Percentiles rank a stretch among this genome's conserved stretches.
Conservation (phyloP, 805 yeast species). For the Tanozyma kutaoensis region DNA sequence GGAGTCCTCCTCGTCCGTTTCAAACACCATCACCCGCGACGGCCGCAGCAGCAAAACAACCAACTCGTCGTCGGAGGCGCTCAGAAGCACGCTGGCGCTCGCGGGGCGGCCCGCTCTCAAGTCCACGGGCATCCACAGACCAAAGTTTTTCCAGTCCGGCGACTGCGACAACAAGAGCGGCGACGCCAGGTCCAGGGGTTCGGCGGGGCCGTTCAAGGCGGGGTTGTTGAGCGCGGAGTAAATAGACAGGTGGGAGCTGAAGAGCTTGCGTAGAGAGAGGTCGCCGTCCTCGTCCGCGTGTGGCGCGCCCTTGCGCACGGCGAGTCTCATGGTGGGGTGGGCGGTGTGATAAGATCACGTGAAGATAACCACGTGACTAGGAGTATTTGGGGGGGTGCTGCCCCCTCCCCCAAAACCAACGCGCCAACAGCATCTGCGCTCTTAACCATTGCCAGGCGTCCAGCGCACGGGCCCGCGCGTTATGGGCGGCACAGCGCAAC, state of each 20-base stretch:
- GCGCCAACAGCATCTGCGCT: too few species aligned
- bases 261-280: conserved; percentile 11
- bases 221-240: conserved; percentile 26
- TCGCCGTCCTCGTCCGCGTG: neutral
- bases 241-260: conserved; percentile 24
- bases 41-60: conserved; percentile 9
- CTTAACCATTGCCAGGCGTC: too few species aligned
- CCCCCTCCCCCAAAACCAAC: too few species aligned
- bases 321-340: neutral
- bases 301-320: neutral
- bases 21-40: conserved; percentile 22
- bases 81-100: conserved; percentile 12
- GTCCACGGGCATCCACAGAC: conserved; percentile 20
- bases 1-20: conserved; percentile 26
- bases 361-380: conserved; percentile 1
- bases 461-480: too few species aligned
- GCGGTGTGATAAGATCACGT: conserved; percentile 3
- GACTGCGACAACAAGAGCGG: neutral
- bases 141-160: conserved; percentile 1
- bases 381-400: too few species aligned
- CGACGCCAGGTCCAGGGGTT: conserved; percentile 5
- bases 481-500: too few species aligned
- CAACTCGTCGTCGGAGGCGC: conserved; percentile 14
- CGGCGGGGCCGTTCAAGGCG: conserved; percentile 17
- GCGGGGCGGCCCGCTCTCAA: conserved; percentile 7